A percentile compares a stretch with the other conserved stretches of the same genome.
Conservation (phyloP, 257 asterid species). For the Przewalskia tangutica region DNA sequence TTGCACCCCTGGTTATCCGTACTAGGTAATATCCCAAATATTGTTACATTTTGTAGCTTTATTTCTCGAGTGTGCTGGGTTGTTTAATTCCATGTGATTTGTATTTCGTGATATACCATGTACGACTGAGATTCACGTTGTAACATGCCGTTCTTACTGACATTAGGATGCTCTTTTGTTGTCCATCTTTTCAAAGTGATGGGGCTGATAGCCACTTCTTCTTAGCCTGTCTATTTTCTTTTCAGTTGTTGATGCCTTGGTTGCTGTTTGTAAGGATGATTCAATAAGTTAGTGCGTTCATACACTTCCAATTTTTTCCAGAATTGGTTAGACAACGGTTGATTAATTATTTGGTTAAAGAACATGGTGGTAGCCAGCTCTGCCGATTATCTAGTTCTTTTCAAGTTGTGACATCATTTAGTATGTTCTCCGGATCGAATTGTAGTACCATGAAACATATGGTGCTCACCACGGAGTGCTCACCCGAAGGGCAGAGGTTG, state of each 20-base stretch:
- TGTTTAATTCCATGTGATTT: neutral
- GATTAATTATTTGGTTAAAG: neutral
- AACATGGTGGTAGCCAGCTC: neutral
- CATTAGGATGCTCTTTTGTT: neutral
- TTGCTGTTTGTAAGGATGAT: neutral
- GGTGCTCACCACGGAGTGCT: too few species aligned
- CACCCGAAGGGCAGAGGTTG: too few species aligned
- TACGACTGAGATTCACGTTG: neutral
- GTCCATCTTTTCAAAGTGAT: neutral
- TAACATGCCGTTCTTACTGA: neutral
- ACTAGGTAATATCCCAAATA: constrained; percentile 19
- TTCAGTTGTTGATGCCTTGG: neutral
- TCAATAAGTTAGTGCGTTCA: neutral
- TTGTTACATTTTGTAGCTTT: neutral
- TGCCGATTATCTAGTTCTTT: neutral
- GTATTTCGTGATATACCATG: neutral
- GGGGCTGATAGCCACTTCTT: neutral
- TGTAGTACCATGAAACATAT: neutral
- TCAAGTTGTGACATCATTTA: neutral
- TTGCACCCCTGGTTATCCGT: constrained; percentile 73
- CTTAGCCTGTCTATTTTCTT: neutral
- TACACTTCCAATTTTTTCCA: neutral
- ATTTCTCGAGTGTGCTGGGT: neutral
- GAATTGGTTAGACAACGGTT: neutral
- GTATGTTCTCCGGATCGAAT: neutral